Evolutionary conservation across 1,284 basidiomycete species (phyloP).

Genomic region (Ustanciosporium gigantosporum): DNA sequence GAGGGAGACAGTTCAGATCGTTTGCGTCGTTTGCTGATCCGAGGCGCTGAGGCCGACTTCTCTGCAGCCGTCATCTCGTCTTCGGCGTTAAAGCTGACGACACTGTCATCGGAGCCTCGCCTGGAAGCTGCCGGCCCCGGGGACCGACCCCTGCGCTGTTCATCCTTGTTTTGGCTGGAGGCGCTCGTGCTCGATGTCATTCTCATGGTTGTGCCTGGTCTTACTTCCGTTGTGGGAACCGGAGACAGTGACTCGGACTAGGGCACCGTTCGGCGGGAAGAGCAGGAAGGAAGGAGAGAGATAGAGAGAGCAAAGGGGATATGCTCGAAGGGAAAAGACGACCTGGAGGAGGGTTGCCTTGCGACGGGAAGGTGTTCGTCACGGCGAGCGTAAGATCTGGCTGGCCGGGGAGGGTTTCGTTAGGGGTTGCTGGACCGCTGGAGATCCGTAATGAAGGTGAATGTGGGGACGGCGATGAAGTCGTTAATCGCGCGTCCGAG

Average conservation of each 20-base stretch:
- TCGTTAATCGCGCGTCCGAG: background rate
- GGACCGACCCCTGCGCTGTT: slow-evolving; percentile 17
- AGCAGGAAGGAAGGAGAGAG: too few relatives aligned
- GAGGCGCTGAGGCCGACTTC: background rate
- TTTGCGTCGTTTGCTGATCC: slow-evolving; percentile 35
- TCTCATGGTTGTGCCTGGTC: too few relatives aligned
- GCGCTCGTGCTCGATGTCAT: too few relatives aligned
- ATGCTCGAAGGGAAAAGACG: too few relatives aligned
- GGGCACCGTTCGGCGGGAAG: too few relatives aligned
- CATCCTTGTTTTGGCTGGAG: background rate
- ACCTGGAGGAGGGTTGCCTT: too few relatives aligned
- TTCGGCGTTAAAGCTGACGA: slow-evolving; percentile 8
- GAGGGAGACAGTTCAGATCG: slow-evolving; percentile 34
- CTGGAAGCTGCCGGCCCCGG: slow-evolving; percentile 26
- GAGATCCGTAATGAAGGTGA: background rate
- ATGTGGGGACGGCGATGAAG: background rate
- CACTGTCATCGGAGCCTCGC: slow-evolving; percentile 13
- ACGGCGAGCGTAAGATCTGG: too few relatives aligned
- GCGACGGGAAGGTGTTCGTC: too few relatives aligned
- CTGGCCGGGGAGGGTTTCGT: background rate
- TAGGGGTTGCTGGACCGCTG: too few relatives aligned
- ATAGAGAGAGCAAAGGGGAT: too few relatives aligned
- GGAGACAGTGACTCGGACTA: background rate
- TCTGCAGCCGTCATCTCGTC: slow-evolving; percentile 1
- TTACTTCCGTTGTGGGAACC: too few relatives aligned